A percentile compares a stretch with the other conserved stretches of the same genome.
Conservation (phyloP, 179 eudicot genomes). For the Silene vulgaris region DNA sequence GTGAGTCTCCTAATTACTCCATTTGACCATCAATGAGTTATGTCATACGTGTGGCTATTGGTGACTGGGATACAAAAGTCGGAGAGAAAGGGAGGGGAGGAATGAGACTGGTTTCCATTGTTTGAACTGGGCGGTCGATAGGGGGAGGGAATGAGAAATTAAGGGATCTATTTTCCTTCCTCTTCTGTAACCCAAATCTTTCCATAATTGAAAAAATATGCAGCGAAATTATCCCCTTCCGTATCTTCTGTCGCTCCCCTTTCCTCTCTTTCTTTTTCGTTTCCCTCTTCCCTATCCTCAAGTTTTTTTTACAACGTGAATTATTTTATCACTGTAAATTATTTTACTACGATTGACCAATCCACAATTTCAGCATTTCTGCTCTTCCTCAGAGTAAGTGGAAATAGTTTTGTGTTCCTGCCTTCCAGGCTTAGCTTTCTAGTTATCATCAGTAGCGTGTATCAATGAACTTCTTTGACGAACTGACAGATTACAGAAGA, state of each 20-base stretch:
- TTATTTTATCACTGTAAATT: not conserved
- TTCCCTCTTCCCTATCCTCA: not conserved
- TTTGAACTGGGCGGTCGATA: not conserved
- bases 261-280: not conserved
- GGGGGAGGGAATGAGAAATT: not conserved
- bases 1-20: slow-evolving; percentile 34
- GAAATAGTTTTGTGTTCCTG: not conserved
- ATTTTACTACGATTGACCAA: not conserved
- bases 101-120: not conserved
- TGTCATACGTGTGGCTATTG: no score
- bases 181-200: not conserved
- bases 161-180: not conserved
- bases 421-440: not conserved
- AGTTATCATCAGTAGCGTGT: slow-evolving; percentile 12
- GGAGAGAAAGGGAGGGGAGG: not conserved
- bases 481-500: slow-evolving; percentile 79
- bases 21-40: not conserved
- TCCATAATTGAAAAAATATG: not conserved
- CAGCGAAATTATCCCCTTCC: not conserved
- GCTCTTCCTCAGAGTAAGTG: not conserved
- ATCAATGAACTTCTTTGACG: slow-evolving; percentile 26
- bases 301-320: not conserved
- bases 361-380: not conserved
- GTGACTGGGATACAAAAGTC: not conserved
- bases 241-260: not conserved